Base-by-base conservation (phyloP, 2,329 filamentous ascomycete species). In the Corynespora cassiicola region DNA sequence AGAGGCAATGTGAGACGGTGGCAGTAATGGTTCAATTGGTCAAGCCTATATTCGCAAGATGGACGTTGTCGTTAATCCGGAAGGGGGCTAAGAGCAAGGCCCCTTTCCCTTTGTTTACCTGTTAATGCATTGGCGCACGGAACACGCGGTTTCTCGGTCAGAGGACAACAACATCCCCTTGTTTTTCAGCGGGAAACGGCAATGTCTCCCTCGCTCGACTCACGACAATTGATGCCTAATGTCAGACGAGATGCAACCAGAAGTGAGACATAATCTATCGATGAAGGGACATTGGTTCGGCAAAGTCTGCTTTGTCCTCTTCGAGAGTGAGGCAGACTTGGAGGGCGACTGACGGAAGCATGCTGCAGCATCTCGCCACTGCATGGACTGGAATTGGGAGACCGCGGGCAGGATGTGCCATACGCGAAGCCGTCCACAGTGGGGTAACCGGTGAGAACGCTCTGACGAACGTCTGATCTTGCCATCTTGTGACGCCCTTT, bases 361-460 rank as follows among this genome's bases (percentile, higher is more conserved):
- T 50, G 47, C 36, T 57, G 56, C 60, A 64, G 50, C 42, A 52
- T 49, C 36, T 66, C 52, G 64, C 63, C 64, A 68, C 63, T 44
- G 43, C 48, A 57, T 50, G 47, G 52, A 39, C 45, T 51, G 44
- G 51, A 52, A 31, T 39, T 49, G 40, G 20, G 36, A 37, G 37
- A 31, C 47, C 47, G 42, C 47, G 50, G 45, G 41, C 42, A 50
- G 52, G 48, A 42, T 44, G 42, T 44, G 39, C 52, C 49, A 45
- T 54, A 40, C 37, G 45, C 39, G 45, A 56, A 49, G 45, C 47
- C 51, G 45, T 56, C 36, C 43, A 36, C 54, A 40, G 53, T 50
- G 60, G 58, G 51, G 51, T 61, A 54, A 65, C 63, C 63, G 65
- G 66, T 66, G 47, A 60, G 38, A 45, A 42, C 52, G 48, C 52